Evolutionary conservation across 176 grass and related monocot species (phyloP), one percentile per base, ranked within the genome.

Genomic region (Otatea glauca): DNA sequence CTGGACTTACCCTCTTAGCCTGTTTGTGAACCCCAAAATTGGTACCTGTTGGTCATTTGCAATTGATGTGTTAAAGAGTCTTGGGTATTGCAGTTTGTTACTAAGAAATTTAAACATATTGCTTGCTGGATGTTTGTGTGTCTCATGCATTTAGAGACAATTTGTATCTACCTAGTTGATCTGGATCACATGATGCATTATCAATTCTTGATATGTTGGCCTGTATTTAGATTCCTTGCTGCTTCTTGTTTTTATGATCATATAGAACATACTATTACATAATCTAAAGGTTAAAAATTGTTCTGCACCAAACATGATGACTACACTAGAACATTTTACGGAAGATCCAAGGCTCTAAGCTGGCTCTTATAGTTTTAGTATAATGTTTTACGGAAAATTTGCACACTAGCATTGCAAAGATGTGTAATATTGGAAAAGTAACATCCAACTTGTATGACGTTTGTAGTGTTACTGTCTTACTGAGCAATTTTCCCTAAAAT

Each of bases 181-280:
- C 38, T 0, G 14, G 5, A 47, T 64, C 29, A 47, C 39, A 78
- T 45, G 58, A 61, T 32, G 41, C 25, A 59, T 51, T 27, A 64
- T 58, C 27, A 13, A 18, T 44, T 75, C 62, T 74, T 7, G 9
- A 65, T 21, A 65, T n/a, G 23, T 70, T 37, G 35, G 35, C 69
- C 15, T 80, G 58, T 72, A 73, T 54, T 60, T 65, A 4, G 25
- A 70, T 85, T 69, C 53, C 4, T 73, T 86, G 18, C 61, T 12
- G 24, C 47, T 74, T 7, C 59, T 66, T 72, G 37, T 16, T 75
- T 37, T 29, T 6, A 49, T 13, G 58, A 27, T 71, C 53, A 39
- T 67, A 56, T 67, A 43, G n/a, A 77, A 58, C 6, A 25, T 80
- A 35, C 38, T 25, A 32, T 63, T 79, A 42, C 27, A 50, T n/a